phyloP scores from a whole-genome alignment of 371 early-diverging fungal species.

The Phascolomyces articulosus region DNA sequence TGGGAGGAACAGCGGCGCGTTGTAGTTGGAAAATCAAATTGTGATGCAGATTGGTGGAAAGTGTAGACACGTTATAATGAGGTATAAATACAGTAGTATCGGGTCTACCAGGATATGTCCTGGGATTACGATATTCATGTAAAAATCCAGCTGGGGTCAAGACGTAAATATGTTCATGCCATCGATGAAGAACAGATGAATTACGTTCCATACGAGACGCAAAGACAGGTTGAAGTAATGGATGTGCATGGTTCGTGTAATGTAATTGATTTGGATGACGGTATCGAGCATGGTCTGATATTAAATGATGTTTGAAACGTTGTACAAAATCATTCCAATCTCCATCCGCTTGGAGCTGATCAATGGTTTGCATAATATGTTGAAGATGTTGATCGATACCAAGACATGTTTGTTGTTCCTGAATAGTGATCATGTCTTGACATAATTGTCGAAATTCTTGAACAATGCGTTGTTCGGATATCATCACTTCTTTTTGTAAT shows the following conservation, averaged over 20 bases:
- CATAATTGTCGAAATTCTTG: slow-evolving; percentile 36
- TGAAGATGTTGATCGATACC: slow-evolving; percentile 30
- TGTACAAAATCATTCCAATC: slow-evolving; percentile 39
- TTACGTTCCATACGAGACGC: slow-evolving; percentile 47
- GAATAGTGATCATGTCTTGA: slow-evolving; percentile 28
- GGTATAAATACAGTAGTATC: slow-evolving; percentile 34
- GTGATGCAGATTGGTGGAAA: slow-evolving; percentile 42
- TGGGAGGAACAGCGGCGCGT: slow-evolving; percentile 12
- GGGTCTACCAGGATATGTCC: slow-evolving; percentile 33
- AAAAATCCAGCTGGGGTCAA: slow-evolving; percentile 48
- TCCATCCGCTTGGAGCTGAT: slow-evolving; percentile 20
- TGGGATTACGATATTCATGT: slow-evolving; percentile 36
- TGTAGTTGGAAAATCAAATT: slow-evolving; percentile 43
- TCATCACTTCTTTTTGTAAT: slow-evolving; percentile 35
- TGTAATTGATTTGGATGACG: slow-evolving; percentile 38
- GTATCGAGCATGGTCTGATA: slow-evolving; percentile 39
- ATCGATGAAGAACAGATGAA: slow-evolving; percentile 30
- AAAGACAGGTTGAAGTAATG: slow-evolving; percentile 42
- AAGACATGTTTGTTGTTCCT: slow-evolving; percentile 21
- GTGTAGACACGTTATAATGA: slow-evolving; percentile 41
- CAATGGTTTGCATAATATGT: slow-evolving; percentile 20
- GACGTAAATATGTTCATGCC: slow-evolving; percentile 50
- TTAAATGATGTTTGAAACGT: slow-evolving; percentile 25
- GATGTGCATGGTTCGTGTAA: slow-evolving; percentile 42
- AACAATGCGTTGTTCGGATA: slow-evolving; percentile 35